phyloP scores from a whole-genome alignment of 345 rosid species.

The Aquilaria yunnanensis region DNA sequence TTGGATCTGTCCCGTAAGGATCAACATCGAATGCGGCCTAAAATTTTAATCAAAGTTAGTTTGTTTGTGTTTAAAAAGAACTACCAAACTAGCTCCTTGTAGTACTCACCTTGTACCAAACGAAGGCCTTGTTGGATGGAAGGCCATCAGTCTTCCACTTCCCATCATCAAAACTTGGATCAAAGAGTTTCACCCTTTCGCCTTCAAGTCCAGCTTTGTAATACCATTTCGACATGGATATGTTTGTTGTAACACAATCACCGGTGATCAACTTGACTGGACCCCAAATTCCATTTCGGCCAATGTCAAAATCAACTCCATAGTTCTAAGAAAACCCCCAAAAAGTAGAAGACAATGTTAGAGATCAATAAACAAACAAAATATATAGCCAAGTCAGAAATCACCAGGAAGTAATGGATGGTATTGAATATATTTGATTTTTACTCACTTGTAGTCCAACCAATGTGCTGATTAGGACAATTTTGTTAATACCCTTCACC shows the following conservation, averaged over 20 bases:
- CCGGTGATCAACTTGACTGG: constrained; percentile 27
- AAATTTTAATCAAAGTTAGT: neutral
- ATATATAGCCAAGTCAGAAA: neutral
- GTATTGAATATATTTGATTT: neutral
- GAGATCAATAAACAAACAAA: neutral
- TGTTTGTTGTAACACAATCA: constrained; percentile 3
- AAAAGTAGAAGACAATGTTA: neutral
- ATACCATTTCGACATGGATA: constrained; percentile 28
- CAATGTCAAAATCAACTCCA: constrained; percentile 17
- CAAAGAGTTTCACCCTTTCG: constrained; percentile 2
- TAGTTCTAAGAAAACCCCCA: constrained; percentile 22
- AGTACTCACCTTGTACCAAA: constrained; percentile 43
- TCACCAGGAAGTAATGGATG: neutral
- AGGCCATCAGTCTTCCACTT: constrained; percentile 14
- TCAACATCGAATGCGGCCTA: constrained; percentile 25
- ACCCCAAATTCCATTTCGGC: constrained; percentile 20
- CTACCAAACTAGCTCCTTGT: no score
- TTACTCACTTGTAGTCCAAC: constrained; percentile 28
- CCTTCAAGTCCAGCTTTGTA: constrained; percentile 39
- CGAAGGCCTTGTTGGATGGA: constrained; percentile 19
- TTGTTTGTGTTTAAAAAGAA: neutral
- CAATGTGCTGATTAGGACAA: constrained; percentile 23
- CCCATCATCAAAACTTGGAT: neutral
- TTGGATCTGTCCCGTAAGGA: constrained; percentile 26
- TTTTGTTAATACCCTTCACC: constrained; percentile 12